Evolutionary conservation across 305 asterid species (phyloP).

Genomic region (Fraxinus floribunda): DNA sequence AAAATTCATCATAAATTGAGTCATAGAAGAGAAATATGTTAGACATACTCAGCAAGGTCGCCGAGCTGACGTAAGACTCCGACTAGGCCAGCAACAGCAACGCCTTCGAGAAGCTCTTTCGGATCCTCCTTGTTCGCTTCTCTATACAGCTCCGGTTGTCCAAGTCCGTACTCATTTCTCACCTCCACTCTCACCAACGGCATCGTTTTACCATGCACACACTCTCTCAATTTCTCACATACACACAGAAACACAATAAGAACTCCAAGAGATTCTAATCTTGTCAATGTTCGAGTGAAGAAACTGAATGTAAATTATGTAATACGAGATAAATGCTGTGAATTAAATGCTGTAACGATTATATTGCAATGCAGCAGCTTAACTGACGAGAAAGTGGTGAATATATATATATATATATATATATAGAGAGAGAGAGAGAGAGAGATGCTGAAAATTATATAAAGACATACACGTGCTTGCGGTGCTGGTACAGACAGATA

Average conservation of each 20-base stretch:
- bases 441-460: neutral
- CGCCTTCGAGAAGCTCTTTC: slow-evolving; percentile 69
- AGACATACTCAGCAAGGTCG: slow-evolving; percentile 77
- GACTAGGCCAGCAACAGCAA: slow-evolving; percentile 80
- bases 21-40: neutral
- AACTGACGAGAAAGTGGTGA: slow-evolving; percentile 32
- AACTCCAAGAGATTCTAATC: neutral
- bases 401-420: neutral
- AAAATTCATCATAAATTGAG: neutral
- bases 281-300: slow-evolving; percentile 6
- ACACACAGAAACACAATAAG: neutral
- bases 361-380: slow-evolving; percentile 37
- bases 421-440: too few species aligned
- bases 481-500: neutral
- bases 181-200: slow-evolving; percentile 71
- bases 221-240: slow-evolving; percentile 2
- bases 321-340: slow-evolving; percentile 30
- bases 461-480: neutral
- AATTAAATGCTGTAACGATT: neutral
- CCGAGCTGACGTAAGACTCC: slow-evolving; percentile 92
- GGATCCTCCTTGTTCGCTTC: slow-evolving; percentile 70
- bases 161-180: slow-evolving; percentile 75
- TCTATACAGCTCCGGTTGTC: slow-evolving; percentile 63
- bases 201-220: slow-evolving; percentile 39
- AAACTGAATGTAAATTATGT: slow-evolving; percentile 31